These are phyloP conservation scores for Boletellus emodensis DNA, from an alignment of 768 basidiomycete genomes.

Conservation along the genomic window DNA sequence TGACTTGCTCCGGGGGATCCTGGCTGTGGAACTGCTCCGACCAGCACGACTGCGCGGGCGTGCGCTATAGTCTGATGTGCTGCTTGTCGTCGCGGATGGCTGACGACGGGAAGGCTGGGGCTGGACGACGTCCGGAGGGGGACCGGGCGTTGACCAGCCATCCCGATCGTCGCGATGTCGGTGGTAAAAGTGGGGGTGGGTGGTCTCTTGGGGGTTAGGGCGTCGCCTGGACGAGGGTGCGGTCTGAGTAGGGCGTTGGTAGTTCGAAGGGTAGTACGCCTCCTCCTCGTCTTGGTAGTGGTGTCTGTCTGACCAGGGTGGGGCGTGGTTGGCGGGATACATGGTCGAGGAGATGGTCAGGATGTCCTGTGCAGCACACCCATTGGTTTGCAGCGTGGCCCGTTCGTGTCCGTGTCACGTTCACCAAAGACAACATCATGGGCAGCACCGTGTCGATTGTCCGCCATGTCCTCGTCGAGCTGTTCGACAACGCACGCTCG, in stretches of 20 bases:
- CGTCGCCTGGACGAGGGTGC: slow-evolving; percentile 13
- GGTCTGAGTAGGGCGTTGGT: slow-evolving; percentile 9
- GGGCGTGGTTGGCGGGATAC: too few relatives aligned
- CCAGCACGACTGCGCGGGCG: slow-evolving; percentile 16
- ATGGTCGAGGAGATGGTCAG: too few relatives aligned
- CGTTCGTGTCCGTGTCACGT: slow-evolving; percentile 1
- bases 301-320: neutral
- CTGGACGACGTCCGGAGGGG: slow-evolving; percentile 7
- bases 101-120: slow-evolving; percentile 18
- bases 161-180: slow-evolving; percentile 24
- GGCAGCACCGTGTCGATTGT: slow-evolving; percentile 26
- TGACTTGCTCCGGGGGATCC: slow-evolving; percentile 14
- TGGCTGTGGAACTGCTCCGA: slow-evolving; percentile 18
- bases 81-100: slow-evolving; percentile 15
- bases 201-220: slow-evolving; percentile 12
- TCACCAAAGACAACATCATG: slow-evolving; percentile 8
- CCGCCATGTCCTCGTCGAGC: slow-evolving; percentile 17
- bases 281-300: slow-evolving; percentile 13
- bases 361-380: too few relatives aligned
- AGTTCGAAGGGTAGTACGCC: too few relatives aligned
- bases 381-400: too few relatives aligned
- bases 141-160: slow-evolving; percentile 7
- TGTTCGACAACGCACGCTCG: slow-evolving; percentile 15
- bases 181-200: slow-evolving; percentile 11
- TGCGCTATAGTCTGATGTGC: slow-evolving; percentile 15